Conservation (phyloP, 768 basidiomycete genomes). For the Rhizopogon vesiculosus region DNA sequence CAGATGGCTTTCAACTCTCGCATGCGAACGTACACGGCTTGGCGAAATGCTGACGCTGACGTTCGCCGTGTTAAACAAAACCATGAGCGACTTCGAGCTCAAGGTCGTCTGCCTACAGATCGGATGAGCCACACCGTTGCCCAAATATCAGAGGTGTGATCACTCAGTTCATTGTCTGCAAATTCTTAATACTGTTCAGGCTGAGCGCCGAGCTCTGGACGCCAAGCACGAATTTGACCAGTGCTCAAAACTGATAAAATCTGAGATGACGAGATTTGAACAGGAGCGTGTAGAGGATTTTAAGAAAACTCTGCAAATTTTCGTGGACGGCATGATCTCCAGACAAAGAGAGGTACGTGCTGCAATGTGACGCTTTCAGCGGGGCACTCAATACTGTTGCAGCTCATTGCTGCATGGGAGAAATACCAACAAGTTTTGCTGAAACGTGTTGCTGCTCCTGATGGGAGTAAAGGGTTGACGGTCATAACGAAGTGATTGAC, state of each 20-base stretch:
- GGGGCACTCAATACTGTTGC: slow-evolving; percentile 1
- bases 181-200: slow-evolving; percentile 36
- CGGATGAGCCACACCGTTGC: slow-evolving; percentile 68
- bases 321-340: slow-evolving; percentile 82
- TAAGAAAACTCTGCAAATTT: slow-evolving; percentile 75
- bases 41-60: slow-evolving; percentile 79
- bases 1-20: slow-evolving; percentile 88
- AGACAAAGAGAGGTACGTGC: slow-evolving; percentile 72
- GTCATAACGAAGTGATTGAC: not conserved
- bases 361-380: not conserved
- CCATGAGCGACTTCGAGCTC: slow-evolving; percentile 79
- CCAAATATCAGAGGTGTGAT: slow-evolving; percentile 73
- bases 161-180: not conserved
- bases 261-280: slow-evolving; percentile 88
- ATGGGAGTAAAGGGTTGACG: not conserved
- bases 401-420: slow-evolving; percentile 81
- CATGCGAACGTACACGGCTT: slow-evolving; percentile 73
- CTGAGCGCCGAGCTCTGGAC: slow-evolving; percentile 80
- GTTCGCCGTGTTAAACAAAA: slow-evolving; percentile 63
- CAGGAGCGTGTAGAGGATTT: slow-evolving; percentile 92
- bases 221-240: slow-evolving; percentile 87
- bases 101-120: slow-evolving; percentile 70
- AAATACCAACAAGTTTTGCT: slow-evolving; percentile 71
- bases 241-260: slow-evolving; percentile 82
- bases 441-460: slow-evolving; percentile 32